phyloP scores from a whole-genome alignment of 257 asterid genomes.

The Solanum lycopersicoides region DNA sequence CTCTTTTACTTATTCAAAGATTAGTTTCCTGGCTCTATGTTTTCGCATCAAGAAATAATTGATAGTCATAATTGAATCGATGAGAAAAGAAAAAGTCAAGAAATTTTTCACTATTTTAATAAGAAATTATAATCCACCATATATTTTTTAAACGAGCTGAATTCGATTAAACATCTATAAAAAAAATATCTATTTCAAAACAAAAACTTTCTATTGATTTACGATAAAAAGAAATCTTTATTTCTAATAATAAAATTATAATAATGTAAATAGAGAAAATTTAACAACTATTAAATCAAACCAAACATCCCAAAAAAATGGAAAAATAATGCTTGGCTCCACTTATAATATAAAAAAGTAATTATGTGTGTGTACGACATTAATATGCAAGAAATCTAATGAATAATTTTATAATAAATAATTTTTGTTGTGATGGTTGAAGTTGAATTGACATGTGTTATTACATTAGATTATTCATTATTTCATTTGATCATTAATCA shows the following conservation, averaged over 20 bases:
- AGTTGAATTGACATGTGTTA: background rate
- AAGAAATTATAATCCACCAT: too few species aligned
- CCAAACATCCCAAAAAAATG: background rate
- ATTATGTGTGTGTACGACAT: background rate
- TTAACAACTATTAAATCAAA: background rate
- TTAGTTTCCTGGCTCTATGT: background rate
- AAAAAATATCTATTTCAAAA: too few species aligned
- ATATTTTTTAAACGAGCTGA: rapidly evolving
- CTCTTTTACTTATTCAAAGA: background rate
- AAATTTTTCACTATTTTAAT: too few species aligned
- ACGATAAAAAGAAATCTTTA: too few species aligned
- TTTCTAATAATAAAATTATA: too few species aligned
- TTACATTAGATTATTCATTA: background rate
- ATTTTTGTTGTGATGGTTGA: background rate
- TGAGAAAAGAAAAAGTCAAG: too few species aligned
- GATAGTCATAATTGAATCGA: too few species aligned
- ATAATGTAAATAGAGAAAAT: background rate
- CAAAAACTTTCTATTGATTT: too few species aligned
- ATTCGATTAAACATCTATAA: too few species aligned
- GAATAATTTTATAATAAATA: background rate
- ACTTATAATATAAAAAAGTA: background rate
- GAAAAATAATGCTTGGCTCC: background rate
- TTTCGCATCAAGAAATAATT: too few species aligned
- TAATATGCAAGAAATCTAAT: background rate
- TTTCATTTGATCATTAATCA: background rate